Conservation (phyloP, 2,329 filamentous ascomycete genomes). For the Dendryphion nanum region DNA sequence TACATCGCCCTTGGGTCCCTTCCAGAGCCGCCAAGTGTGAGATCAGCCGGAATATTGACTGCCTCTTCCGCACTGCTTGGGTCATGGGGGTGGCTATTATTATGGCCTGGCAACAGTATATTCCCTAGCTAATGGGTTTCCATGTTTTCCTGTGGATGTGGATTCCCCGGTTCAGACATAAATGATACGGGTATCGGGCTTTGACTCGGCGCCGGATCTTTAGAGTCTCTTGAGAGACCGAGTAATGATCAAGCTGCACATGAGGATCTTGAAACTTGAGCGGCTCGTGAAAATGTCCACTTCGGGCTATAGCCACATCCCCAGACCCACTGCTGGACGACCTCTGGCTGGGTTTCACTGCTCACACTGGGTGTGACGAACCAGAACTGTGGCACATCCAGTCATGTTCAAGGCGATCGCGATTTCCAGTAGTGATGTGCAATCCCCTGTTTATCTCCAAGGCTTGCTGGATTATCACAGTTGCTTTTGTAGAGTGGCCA, state of each 20-base stretch:
- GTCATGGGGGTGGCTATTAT: slow-evolving; percentile 3
- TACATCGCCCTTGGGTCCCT: slow-evolving; percentile 17
- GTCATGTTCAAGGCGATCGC: slow-evolving; percentile 18
- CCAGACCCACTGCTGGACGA: too few relatives aligned
- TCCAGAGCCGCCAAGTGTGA: slow-evolving; percentile 28
- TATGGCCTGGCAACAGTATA: slow-evolving; percentile 7
- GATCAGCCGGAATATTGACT: slow-evolving; percentile 31
- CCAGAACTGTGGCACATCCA: too few relatives aligned
- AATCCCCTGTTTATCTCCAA: slow-evolving; percentile 8
- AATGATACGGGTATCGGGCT: slow-evolving; percentile 4
- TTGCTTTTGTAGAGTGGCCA: slow-evolving; percentile 10
- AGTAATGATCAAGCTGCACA: slow-evolving; percentile 1
- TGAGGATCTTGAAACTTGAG: slow-evolving; percentile 10
- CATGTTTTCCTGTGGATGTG: slow-evolving; percentile 10
- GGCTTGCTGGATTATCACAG: background rate
- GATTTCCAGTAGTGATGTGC: slow-evolving; percentile 18
- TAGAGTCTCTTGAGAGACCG: slow-evolving; percentile 5
- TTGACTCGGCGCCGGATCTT: slow-evolving; percentile 9
- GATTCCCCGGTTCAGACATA: slow-evolving; percentile 6
- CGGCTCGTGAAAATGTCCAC: slow-evolving; percentile 15
- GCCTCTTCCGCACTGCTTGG: slow-evolving; percentile 4
- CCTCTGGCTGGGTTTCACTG: too few relatives aligned
- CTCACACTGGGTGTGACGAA: too few relatives aligned
- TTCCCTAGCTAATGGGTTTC: slow-evolving; percentile 9
- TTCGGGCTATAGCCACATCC: slow-evolving; percentile 12